Percentiles rank a stretch among this genome's conserved stretches.
Conservation (phyloP, 2,329 filamentous ascomycete species). For the Graphilbum fragrans region DNA sequence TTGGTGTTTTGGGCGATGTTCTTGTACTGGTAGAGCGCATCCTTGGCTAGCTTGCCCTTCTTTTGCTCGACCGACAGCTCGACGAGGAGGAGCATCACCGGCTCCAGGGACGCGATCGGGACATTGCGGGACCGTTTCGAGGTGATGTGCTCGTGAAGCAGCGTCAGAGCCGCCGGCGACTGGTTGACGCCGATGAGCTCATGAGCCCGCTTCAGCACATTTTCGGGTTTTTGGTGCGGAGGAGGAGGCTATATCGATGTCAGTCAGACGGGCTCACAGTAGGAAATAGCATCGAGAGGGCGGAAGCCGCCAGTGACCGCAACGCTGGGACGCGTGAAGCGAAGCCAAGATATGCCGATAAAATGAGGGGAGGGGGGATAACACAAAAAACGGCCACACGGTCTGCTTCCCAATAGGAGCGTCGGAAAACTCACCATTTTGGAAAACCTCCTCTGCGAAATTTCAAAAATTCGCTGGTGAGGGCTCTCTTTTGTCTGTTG, state of each 20-base stretch:
- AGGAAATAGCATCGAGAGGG: background rate
- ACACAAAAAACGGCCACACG: background rate
- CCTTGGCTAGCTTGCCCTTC: conserved; percentile 97
- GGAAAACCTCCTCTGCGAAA: conserved; percentile 36
- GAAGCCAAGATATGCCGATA: too few relatives aligned
- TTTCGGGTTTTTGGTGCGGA: conserved; percentile 95
- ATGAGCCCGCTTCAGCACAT: conserved; percentile 96
- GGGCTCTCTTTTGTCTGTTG: conserved; percentile 4
- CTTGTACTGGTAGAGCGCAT: conserved; percentile 99
- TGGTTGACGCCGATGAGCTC: conserved; percentile 98
- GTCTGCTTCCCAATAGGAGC: background rate
- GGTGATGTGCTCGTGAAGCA: conserved; percentile 98
- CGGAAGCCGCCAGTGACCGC: too few relatives aligned
- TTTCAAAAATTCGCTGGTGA: conserved; percentile 1
- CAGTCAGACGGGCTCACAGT: too few relatives aligned
- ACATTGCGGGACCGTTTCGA: conserved; percentile 97
- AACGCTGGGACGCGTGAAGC: too few relatives aligned
- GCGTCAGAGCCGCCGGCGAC: conserved; percentile 77
- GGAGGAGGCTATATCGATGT: conserved; percentile 57
- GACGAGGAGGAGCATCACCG: conserved; percentile 95
- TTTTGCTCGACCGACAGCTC: conserved; percentile 94
- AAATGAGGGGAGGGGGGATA: too few relatives aligned
- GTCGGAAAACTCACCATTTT: conserved; percentile 27
- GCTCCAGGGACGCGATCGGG: conserved; percentile 90
- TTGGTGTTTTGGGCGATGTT: conserved; percentile 99